Base-by-base conservation (phyloP, 805 yeast genomes). In the Ogataea corticis region DNA sequence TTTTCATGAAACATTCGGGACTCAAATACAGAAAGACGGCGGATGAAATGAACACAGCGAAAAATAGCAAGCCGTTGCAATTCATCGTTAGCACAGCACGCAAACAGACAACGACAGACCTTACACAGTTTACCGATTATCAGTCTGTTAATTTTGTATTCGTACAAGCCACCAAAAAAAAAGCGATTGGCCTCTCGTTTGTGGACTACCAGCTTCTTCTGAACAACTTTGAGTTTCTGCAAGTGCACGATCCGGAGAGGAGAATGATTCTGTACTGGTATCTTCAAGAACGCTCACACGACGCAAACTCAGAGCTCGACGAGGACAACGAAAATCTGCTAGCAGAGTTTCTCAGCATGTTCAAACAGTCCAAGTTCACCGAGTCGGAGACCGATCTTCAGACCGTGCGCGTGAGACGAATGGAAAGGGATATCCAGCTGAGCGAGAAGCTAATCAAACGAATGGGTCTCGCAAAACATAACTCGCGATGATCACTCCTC, bases 261-360 rank as follows among this genome's bases (percentile, higher is more conserved):
- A 46, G 45, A 33, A 23, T 49, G 15, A 52, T 44, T n/a, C 43
- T 51, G 10, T 55, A 55, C 33, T 18, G 53, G 38, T 55, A 52
- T 44, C 12, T 55, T 5, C 57, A 55, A 39, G 18, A 42, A 13
- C 44, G 52, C 13, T 17, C 47, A 12, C 42, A 52, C 25, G 45
- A 50, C 31, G 34, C 35, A 2, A 45, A 44, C 1, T 19, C 48
- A 1, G 29, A 30, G 2, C n/a, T 38, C 12, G 42, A 48, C 21
- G 23, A 25, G 10, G 30, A 35, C 2, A 13, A 48, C 15, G 56
- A 54, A 12, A 16, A 15, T 10, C 11, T 48, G 6, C 29, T 45
- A 7, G 3, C 29, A 2, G 34, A 42, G 30, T 41, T 45, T 23
- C 44, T 54, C 25, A 49, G 41, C 18, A 34, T 50, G 12, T 45